These are phyloP conservation scores for Termitomyces eurrhizus DNA, from an alignment of 768 basidiomycete species.

Conservation along the genomic window DNA sequence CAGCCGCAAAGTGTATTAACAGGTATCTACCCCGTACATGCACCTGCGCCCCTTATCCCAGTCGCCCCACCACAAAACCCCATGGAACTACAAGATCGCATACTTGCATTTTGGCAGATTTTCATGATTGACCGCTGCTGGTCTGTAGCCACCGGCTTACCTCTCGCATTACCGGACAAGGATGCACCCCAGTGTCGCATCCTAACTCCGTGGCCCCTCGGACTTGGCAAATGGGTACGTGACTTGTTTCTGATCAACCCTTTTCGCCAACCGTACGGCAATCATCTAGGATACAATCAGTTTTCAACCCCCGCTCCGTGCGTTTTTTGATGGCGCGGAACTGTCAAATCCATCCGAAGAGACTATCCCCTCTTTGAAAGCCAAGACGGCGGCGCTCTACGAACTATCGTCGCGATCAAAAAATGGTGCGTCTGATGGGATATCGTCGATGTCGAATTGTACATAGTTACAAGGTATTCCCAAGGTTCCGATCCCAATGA, in stretches of 20 bases:
- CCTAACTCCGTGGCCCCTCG: conserved; percentile 47
- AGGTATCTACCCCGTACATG: conserved; percentile 9
- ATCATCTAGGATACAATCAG: conserved; percentile 13
- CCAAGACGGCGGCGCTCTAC: conserved; percentile 49
- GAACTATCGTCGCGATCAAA: conserved; percentile 47
- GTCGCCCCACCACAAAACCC: conserved; percentile 34
- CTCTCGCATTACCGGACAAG: conserved; percentile 49
- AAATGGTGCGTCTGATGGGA: conserved; percentile 24
- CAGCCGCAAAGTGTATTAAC: conserved; percentile 21
- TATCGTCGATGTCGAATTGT: conserved; percentile 3
- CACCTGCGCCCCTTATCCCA: conserved; percentile 22
- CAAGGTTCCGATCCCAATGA: conserved; percentile 31
- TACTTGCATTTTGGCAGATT: conserved; percentile 58
- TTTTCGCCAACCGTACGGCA: neutral
- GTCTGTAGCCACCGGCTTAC: conserved; percentile 52
- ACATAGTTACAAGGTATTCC: conserved; percentile 19
- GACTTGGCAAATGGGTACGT: conserved; percentile 15
- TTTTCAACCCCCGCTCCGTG: conserved; percentile 21
- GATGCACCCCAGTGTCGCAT: conserved; percentile 43
- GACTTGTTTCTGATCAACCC: conserved; percentile 4
- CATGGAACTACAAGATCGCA: conserved; percentile 41
- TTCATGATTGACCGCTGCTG: conserved; percentile 61
- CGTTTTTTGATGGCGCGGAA: conserved; percentile 24
- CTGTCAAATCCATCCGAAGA: conserved; percentile 21
- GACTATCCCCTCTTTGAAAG: conserved; percentile 39